phyloP scores from a whole-genome alignment of 495 filamentous ascomycete species.

The Tetracladium marchalianum region DNA sequence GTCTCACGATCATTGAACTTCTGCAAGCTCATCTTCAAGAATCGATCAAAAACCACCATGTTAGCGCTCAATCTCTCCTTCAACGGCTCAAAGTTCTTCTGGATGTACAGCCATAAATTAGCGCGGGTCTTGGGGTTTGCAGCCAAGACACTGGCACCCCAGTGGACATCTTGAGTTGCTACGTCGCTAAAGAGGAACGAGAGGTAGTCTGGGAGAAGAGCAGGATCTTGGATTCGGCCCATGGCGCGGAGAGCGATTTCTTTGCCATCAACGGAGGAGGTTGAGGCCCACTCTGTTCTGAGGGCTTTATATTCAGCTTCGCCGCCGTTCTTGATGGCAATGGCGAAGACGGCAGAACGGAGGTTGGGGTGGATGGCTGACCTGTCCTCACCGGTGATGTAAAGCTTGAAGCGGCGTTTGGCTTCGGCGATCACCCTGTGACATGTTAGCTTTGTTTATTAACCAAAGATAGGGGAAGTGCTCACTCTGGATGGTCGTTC shows the following conservation, averaged over 20 bases:
- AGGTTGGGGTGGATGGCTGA: slow-evolving; percentile 66
- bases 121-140: slow-evolving; percentile 58
- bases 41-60: slow-evolving; percentile 79
- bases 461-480: too few species aligned
- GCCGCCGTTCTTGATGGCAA: slow-evolving; percentile 60
- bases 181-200: slow-evolving; percentile 74
- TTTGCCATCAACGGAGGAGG: slow-evolving; percentile 78
- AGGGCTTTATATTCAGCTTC: slow-evolving; percentile 54
- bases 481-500: slow-evolving; percentile 12
- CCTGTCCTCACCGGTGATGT: slow-evolving; percentile 51
- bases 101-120: slow-evolving; percentile 75
- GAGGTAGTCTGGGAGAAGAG: slow-evolving; percentile 58
- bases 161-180: slow-evolving; percentile 76
- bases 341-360: slow-evolving; percentile 63
- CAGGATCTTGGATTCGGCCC: slow-evolving; percentile 54
- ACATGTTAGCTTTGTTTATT: slow-evolving; percentile 11
- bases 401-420: slow-evolving; percentile 64
- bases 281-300: slow-evolving; percentile 71
- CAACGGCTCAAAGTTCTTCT: slow-evolving; percentile 60
- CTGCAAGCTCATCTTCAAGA: slow-evolving; percentile 63
- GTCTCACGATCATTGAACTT: slow-evolving; percentile 63
- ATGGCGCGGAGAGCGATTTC: slow-evolving; percentile 73
- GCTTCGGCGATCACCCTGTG: slow-evolving; percentile 51
- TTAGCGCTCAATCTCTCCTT: slow-evolving; percentile 62
- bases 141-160: slow-evolving; percentile 59